Conservation (phyloP, 495 filamentous ascomycete species). For the Penicillium cosmopolitanum region DNA sequence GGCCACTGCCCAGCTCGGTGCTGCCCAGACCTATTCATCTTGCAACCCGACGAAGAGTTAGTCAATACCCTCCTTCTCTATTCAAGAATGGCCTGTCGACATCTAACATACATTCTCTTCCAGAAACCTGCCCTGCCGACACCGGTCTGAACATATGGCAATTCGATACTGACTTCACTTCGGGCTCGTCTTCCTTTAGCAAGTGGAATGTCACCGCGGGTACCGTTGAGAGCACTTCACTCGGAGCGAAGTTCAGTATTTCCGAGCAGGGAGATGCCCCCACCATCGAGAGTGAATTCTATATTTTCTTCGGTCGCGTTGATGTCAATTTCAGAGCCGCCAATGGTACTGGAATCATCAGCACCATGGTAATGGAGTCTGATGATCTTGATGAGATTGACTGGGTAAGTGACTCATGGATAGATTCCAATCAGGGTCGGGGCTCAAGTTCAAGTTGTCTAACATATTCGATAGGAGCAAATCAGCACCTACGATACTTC, state of each 20-base stretch:
- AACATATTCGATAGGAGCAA: slow-evolving; percentile 36
- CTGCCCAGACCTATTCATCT: slow-evolving; percentile 71
- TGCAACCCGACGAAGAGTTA: slow-evolving; percentile 69
- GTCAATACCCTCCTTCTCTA: slow-evolving; percentile 1
- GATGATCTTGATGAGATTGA: slow-evolving; percentile 95
- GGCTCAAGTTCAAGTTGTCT: neutral
- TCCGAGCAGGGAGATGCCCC: slow-evolving; percentile 70
- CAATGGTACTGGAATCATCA: slow-evolving; percentile 73
- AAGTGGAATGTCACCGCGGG: slow-evolving; percentile 67
- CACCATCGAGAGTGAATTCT: slow-evolving; percentile 74
- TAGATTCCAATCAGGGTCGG: neutral
- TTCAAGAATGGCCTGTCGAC: neutral
- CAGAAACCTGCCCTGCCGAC: slow-evolving; percentile 62
- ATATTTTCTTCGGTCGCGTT: slow-evolving; percentile 79
- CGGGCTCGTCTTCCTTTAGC: slow-evolving; percentile 48
- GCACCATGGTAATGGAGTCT: slow-evolving; percentile 82
- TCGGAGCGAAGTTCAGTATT: slow-evolving; percentile 74
- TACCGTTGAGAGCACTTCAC: slow-evolving; percentile 49
- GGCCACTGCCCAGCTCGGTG: slow-evolving; percentile 38
- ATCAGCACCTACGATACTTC: slow-evolving; percentile 64
- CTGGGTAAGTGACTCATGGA: slow-evolving; percentile 61
- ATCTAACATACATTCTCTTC: slow-evolving; percentile 14
- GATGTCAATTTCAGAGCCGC: slow-evolving; percentile 77
- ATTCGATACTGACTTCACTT: slow-evolving; percentile 68
- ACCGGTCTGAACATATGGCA: slow-evolving; percentile 60